Base-by-base conservation (phyloP, 1,284 basidiomycete species). In the Somion occarium region DNA sequence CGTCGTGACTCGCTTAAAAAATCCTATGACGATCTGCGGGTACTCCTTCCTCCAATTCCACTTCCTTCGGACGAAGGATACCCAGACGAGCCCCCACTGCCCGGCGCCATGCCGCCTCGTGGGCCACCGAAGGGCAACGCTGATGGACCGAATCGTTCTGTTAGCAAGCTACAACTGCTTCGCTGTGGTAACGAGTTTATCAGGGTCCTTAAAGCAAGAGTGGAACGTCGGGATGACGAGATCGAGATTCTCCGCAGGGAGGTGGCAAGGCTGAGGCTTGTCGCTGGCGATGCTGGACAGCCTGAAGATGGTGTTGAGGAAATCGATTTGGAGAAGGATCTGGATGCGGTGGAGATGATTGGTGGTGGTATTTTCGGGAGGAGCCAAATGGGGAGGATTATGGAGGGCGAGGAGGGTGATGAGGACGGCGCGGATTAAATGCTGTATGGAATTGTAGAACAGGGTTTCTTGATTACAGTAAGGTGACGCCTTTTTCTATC, bases 1-100 rank as follows among this genome's bases (percentile, higher is more conserved):
- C 85, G 96, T 19, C 84, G 96, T 3, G 96, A 99, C 69, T 93
- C 89, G 37, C 82, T 99, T 58, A 99, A 99, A 72, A 87, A 88
- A 9, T 94, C 93, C 15, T 99, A 96, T 64, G 96, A 99, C 67
- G 94, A 98, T 57, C 79, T 99, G 11, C 89, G 96, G 12, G 70
- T 78, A 5, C 75, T 98, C 12, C 77, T 99, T 0, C 96, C 96
- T 0, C 89, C 92, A 1, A 91, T 98, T 61, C 85, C 91, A 2
- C 73, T 92, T 11, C 88, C 88, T 23, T 81, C 81, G 0, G 86
- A 89, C 56, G 82, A 75, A 49, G 82, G 77, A 46, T 79, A 69
- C 57, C 71, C 72, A 0, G 78, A 78, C 56, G 81, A 83, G 51
- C 82, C 80, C 1, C 75, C 88, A 1, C 76, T 93, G 2, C 92